Conservation (phyloP, 208 protist species). For the Jaenimonas drosophilae region DNA sequence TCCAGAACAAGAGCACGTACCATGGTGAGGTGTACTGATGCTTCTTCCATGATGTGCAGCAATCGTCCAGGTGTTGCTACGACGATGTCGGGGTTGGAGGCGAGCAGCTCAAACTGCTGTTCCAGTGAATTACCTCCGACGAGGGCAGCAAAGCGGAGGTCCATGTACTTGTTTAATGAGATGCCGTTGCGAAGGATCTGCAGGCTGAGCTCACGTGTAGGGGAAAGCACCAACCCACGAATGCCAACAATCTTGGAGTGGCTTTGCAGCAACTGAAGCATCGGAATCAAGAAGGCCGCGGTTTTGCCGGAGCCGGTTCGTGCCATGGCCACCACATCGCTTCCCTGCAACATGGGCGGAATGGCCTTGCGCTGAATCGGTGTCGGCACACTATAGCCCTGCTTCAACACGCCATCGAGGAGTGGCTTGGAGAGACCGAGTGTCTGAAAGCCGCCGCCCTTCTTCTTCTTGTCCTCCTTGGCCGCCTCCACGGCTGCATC, state of each 20-base stretch:
- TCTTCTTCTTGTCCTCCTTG: slow-evolving; percentile 62
- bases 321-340: slow-evolving; percentile 99
- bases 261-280: slow-evolving; percentile 90
- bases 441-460: slow-evolving; percentile 80
- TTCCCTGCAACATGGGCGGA: slow-evolving; percentile 89
- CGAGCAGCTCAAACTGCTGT: slow-evolving; percentile 95
- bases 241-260: slow-evolving; percentile 93
- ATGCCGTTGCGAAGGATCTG: slow-evolving; percentile 96
- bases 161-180: slow-evolving; percentile 90
- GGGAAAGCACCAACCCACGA: slow-evolving; percentile 96
- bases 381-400: slow-evolving; percentile 97
- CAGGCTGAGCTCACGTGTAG: slow-evolving; percentile 97
- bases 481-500: slow-evolving; percentile 53
- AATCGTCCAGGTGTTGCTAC: slow-evolving; percentile 99
- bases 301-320: slow-evolving; percentile 99
- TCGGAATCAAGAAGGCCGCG: slow-evolving; percentile 97
- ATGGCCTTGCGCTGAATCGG: slow-evolving; percentile 98
- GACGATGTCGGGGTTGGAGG: slow-evolving; percentile 97
- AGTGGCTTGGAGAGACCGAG: slow-evolving; percentile 88
- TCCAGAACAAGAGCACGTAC: slow-evolving; percentile 98
- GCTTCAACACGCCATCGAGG: slow-evolving; percentile 89
- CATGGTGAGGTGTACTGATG: slow-evolving; percentile 83
- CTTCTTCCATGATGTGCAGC: slow-evolving; percentile 95
- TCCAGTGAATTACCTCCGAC: slow-evolving; percentile 97
- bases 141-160: slow-evolving; percentile 90